phyloP scores from a whole-genome alignment of 140 eudicot species.

The Cichorium intybus region DNA sequence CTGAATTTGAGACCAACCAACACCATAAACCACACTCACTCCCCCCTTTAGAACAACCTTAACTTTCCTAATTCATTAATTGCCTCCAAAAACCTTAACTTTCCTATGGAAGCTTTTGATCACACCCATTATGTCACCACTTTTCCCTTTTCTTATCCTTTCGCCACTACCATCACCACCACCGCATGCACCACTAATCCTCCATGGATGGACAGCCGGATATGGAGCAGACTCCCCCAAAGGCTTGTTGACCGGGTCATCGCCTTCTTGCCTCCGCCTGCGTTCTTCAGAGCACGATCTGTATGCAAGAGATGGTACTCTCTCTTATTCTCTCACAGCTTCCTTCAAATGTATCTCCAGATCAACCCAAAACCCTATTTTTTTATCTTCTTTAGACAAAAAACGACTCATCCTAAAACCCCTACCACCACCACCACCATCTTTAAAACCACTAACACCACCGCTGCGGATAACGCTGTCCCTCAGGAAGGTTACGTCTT shows the following conservation, averaged over 20 bases:
- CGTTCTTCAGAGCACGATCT: conserved; percentile 77
- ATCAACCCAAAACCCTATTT: conserved; percentile 52
- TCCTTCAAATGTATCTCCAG: conserved; percentile 73
- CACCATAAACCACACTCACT: conserved; percentile 12
- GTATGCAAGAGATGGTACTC: conserved; percentile 88
- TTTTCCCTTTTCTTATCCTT: conserved; percentile 52
- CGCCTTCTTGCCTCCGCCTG: conserved; percentile 82
- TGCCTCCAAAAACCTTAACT: background rate
- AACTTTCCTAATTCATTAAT: conserved; percentile 35
- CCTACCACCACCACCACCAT: conserved; percentile 13
- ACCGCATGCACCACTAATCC: conserved; percentile 8
- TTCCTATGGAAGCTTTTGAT: conserved; percentile 73
- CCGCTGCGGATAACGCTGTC: background rate
- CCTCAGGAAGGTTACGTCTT: conserved; percentile 57
- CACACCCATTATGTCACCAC: conserved; percentile 37
- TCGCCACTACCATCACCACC: conserved; percentile 8
- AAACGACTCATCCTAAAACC: conserved; percentile 35
- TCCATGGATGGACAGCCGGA: conserved; percentile 83
- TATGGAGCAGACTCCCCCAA: conserved; percentile 86
- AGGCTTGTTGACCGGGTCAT: conserved; percentile 68
- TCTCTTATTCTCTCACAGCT: conserved; percentile 63
- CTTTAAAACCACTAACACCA: conserved; percentile 9
- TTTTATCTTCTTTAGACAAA: conserved; percentile 78
- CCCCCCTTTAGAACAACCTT: conserved; percentile 33
- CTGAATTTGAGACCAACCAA: conserved; percentile 41